These are phyloP conservation scores for Eimeria falciformis DNA, from an alignment of 169 alveolate species.

Conservation along the genomic window DNA sequence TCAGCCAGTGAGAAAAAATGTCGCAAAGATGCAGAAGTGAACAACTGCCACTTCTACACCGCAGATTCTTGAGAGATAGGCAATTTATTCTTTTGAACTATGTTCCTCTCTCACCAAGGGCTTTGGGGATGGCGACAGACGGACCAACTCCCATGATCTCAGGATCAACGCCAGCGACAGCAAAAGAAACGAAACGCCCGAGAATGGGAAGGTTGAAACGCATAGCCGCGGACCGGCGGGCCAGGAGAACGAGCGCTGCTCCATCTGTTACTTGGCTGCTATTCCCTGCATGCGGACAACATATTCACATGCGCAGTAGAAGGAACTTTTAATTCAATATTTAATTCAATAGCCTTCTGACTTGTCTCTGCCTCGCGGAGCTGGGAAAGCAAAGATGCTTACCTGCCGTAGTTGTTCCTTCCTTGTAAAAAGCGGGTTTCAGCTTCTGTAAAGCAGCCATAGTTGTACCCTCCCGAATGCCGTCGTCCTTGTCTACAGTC, in stretches of 20 bases:
- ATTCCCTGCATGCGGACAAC: slow-evolving; percentile 79
- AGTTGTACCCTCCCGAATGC: slow-evolving; percentile 91
- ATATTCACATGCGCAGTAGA: not conserved
- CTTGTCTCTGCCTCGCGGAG: not conserved
- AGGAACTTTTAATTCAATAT: no score
- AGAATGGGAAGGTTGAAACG: slow-evolving; percentile 87
- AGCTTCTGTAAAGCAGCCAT: slow-evolving; percentile 86
- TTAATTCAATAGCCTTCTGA: not conserved
- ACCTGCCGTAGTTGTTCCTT: slow-evolving; percentile 95
- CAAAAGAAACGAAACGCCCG: slow-evolving; percentile 89
- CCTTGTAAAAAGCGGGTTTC: slow-evolving; percentile 92
- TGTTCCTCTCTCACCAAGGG: slow-evolving; percentile 79
- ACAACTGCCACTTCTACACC: not conserved
- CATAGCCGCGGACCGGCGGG: slow-evolving; percentile 88
- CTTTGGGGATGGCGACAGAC: slow-evolving; percentile 94
- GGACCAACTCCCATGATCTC: slow-evolving; percentile 96
- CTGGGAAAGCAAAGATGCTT: not conserved
- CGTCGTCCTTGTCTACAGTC: slow-evolving; percentile 89
- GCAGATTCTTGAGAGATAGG: not conserved
- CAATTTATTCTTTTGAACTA: not conserved
- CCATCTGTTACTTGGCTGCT: slow-evolving; percentile 95
- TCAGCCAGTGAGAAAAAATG: not conserved
- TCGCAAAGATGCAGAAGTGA: not conserved
- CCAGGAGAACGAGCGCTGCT: slow-evolving; percentile 93
- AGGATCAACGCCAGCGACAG: slow-evolving; percentile 95